Percentiles rank a stretch among this genome's conserved stretches.
phyloP scores from a whole-genome alignment of 2,329 filamentous ascomycete species.

The Xylaria multiplex region DNA sequence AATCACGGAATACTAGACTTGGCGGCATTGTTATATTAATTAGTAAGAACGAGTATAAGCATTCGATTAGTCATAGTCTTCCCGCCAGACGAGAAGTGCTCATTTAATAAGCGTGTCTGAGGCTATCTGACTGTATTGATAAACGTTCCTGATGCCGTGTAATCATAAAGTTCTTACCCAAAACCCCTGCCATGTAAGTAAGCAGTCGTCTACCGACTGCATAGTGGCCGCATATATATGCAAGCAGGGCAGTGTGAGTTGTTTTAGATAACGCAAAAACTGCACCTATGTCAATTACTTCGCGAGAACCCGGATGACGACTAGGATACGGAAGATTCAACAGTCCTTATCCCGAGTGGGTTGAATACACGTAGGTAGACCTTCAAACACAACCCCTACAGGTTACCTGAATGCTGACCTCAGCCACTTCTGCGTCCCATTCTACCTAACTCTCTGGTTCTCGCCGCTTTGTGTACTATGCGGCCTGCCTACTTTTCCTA shows the following conservation, averaged over 20 bases:
- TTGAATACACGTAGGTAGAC: too few relatives aligned
- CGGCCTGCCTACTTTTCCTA: too few relatives aligned
- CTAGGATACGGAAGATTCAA: conserved; percentile 3
- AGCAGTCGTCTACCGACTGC: conserved; percentile 6
- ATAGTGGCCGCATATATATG: conserved; percentile 12
- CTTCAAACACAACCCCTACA: too few relatives aligned
- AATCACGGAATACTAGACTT: background rate
- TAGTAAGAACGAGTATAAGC: conserved; percentile 3
- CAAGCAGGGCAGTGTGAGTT: conserved; percentile 13
- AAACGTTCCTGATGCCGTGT: background rate
- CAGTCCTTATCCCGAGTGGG: too few relatives aligned
- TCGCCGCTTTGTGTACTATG: too few relatives aligned
- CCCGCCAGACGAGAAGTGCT: conserved; percentile 5
- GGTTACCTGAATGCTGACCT: too few relatives aligned
- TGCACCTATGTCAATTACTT: background rate
- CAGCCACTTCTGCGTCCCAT: too few relatives aligned
- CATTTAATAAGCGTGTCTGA: conserved; percentile 13
- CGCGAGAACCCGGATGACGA: background rate
- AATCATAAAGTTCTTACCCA: background rate
- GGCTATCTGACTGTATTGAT: conserved; percentile 27
- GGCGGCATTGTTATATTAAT: conserved; percentile 20
- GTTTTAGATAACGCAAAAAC: conserved; percentile 13
- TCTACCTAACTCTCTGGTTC: too few relatives aligned
- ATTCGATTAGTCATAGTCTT: conserved; percentile 11
- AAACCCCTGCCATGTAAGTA: conserved; percentile 7